phyloP scores from a whole-genome alignment of 2,329 filamentous ascomycete genomes.

The Fusarium agapanthi region DNA sequence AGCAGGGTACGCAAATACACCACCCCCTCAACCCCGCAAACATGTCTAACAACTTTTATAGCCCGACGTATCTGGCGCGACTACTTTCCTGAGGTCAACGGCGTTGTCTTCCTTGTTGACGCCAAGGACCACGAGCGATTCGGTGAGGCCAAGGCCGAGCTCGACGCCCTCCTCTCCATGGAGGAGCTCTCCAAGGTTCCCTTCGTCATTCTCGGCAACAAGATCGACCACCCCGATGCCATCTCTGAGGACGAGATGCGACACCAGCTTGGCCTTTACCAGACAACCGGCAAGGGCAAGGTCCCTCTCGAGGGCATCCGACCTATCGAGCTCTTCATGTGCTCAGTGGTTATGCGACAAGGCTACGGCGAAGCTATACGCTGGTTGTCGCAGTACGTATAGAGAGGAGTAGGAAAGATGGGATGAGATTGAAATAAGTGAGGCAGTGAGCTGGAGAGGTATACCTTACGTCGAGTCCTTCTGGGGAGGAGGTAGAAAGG shows the following conservation, averaged over 20 bases:
- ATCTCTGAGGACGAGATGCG: constrained; percentile 95
- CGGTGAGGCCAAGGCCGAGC: constrained; percentile 92
- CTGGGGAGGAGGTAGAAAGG: constrained; percentile 19
- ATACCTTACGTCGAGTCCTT: constrained; percentile 34
- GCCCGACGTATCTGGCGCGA: constrained; percentile 95
- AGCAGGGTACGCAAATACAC: constrained; percentile 71
- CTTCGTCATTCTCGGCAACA: constrained; percentile 96
- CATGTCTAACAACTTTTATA: constrained; percentile 47
- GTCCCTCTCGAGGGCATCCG: constrained; percentile 90
- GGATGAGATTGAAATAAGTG: not conserved
- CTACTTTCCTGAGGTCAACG: constrained; percentile 95
- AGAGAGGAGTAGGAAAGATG: constrained; percentile 54
- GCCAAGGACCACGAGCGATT: constrained; percentile 97
- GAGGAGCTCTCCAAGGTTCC: constrained; percentile 96
- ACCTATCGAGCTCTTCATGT: constrained; percentile 98
- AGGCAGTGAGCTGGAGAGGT: constrained; percentile 17
- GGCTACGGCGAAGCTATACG: constrained; percentile 91
- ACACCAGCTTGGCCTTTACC: constrained; percentile 90
- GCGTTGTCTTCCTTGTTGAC: constrained; percentile 97
- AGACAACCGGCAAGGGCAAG: constrained; percentile 97
- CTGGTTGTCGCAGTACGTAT: constrained; percentile 94
- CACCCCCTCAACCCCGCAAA: not conserved
- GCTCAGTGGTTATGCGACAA: constrained; percentile 97
- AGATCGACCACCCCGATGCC: constrained; percentile 98
- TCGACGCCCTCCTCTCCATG: constrained; percentile 95